Evolutionary conservation across 1,139 yeast genomes (phyloP).

Genomic region (Wickerhamiella pararugosa): DNA sequence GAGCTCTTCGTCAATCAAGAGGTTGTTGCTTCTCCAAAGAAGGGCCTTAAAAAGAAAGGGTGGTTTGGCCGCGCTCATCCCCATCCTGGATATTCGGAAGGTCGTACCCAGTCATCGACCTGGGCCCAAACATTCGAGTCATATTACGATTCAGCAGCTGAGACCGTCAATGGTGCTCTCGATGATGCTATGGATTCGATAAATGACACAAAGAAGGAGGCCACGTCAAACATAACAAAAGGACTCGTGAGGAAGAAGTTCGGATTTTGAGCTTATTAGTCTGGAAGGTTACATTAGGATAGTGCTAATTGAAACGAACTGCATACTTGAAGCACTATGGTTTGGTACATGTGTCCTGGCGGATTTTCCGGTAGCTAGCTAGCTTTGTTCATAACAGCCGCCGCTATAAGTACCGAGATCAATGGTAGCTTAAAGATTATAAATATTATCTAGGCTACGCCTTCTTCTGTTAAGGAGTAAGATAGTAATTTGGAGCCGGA

Average conservation of each 20-base stretch:
- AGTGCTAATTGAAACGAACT: no score
- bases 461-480: neutral
- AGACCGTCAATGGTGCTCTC: constrained; percentile 16
- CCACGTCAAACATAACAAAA: constrained; percentile 10
- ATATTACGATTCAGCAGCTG: constrained; percentile 17
- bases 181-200: constrained; percentile 16
- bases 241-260: constrained; percentile 4
- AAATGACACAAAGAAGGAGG: constrained; percentile 15
- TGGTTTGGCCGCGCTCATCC: constrained; percentile 11
- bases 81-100: constrained; percentile 7
- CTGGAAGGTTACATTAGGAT: no score
- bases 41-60: constrained; percentile 9
- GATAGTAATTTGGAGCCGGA: constrained; percentile 6
- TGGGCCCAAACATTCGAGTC: constrained; percentile 17
- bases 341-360: no score
- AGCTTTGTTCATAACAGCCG: no score
- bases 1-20: constrained; percentile 18
- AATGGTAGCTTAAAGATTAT: no score
- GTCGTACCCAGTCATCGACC: constrained; percentile 12
- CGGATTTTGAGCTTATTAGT: constrained; percentile 1
- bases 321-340: no score
- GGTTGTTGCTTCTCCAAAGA: constrained; percentile 6
- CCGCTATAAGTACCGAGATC: no score
- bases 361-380: no score
- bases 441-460: no score